phyloP scores from a whole-genome alignment of 2,329 filamentous ascomycete genomes.

The Pestalotiopsis sp. region DNA sequence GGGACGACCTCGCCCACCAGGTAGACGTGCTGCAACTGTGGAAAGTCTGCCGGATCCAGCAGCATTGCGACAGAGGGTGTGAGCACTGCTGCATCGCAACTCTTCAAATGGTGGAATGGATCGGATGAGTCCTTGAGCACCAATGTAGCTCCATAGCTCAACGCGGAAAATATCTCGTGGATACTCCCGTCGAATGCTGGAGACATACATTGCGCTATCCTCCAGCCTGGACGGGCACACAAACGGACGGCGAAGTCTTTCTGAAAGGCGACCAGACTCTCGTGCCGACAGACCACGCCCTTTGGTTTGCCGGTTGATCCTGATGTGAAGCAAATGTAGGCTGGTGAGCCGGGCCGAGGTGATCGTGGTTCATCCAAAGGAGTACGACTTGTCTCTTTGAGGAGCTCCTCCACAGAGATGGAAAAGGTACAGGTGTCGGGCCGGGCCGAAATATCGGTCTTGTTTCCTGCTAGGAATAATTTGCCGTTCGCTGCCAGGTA shows the following conservation, averaged over 20 bases:
- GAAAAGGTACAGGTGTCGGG: neutral
- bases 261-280: conserved; percentile 38
- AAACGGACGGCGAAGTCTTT: conserved; percentile 34
- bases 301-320: conserved; percentile 47
- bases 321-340: conserved; percentile 47
- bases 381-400: neutral
- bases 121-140: conserved; percentile 29
- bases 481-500: neutral
- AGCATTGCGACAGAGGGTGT: conserved; percentile 40
- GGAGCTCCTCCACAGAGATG: neutral
- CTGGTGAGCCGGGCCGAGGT: conserved; percentile 16
- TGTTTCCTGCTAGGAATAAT: neutral
- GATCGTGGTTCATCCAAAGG: neutral
- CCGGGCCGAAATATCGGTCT: neutral
- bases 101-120: conserved; percentile 32
- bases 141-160: conserved; percentile 41
- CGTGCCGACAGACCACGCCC: conserved; percentile 38
- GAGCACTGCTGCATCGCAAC: conserved; percentile 33
- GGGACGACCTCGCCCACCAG: conserved; percentile 40
- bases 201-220: conserved; percentile 44
- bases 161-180: conserved; percentile 39
- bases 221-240: conserved; percentile 31
- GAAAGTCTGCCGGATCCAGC: conserved; percentile 35
- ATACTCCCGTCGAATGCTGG: conserved; percentile 46
- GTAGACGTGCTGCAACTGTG: conserved; percentile 33